These are phyloP conservation scores for Nemania serpens DNA, from an alignment of 2,329 filamentous ascomycete genomes.

Conservation along the genomic window DNA sequence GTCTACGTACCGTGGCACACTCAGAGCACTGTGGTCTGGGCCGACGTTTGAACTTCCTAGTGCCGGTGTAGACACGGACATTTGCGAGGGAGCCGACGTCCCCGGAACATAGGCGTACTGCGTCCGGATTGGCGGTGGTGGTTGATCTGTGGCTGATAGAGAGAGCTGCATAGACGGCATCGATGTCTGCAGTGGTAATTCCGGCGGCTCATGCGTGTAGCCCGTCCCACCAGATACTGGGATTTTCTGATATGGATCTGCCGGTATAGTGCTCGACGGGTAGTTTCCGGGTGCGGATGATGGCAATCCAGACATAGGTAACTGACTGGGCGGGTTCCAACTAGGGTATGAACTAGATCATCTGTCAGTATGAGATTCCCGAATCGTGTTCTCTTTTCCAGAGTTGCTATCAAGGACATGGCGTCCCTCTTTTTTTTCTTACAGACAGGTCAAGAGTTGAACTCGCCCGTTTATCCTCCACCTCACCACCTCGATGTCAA, in stretches of 20 bases:
- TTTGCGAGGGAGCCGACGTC: slow-evolving; percentile 55
- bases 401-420: neutral
- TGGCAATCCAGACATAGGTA: slow-evolving; percentile 55
- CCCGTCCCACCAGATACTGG: slow-evolving; percentile 53
- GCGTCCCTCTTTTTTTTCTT: neutral
- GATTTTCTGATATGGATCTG: slow-evolving; percentile 59
- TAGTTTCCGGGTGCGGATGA: slow-evolving; percentile 53
- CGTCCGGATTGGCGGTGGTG: slow-evolving; percentile 51
- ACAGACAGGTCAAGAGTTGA: too few species aligned
- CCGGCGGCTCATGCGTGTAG: slow-evolving; percentile 58
- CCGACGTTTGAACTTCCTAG: slow-evolving; percentile 32
- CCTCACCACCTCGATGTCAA: neutral
- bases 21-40: slow-evolving; percentile 54
- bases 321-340: slow-evolving; percentile 55
- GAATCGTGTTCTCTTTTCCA: neutral
- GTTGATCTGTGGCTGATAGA: slow-evolving; percentile 54
- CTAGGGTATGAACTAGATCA: slow-evolving; percentile 58
- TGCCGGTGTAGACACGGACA: slow-evolving; percentile 49
- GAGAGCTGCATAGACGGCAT: slow-evolving; percentile 60
- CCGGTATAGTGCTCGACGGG: slow-evolving; percentile 55
- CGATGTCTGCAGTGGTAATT: slow-evolving; percentile 57
- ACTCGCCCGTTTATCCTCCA: neutral
- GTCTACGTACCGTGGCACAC: slow-evolving; percentile 62
- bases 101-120: slow-evolving; percentile 61
- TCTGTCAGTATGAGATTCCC: slow-evolving; percentile 36